Base-by-base conservation (phyloP, 1,139 yeast genomes). In the Saccharomycopsis hybrid region DNA sequence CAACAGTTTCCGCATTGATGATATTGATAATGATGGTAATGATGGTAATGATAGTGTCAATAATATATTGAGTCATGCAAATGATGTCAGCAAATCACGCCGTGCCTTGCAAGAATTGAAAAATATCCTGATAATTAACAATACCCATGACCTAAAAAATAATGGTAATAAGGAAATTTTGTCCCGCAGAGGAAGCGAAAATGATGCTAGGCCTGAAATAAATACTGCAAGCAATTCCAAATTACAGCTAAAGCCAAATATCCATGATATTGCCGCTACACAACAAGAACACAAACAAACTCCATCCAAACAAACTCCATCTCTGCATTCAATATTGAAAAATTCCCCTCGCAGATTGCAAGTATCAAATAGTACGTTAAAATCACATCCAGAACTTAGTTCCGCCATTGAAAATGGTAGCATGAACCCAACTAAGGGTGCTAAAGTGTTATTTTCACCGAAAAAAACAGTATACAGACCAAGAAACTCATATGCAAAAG, bases 381-480 rank as follows among this genome's bases (percentile, higher is more conserved):
- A 61, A 39, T 60, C 61, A n/a, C 68, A 64, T 50, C 74, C 73
- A 1, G 70, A 67, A 38, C 56, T 69, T 45, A 60, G 64, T 4
- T 54, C 62, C n/a, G 71, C 72, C 1, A 51, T 61, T 25, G 39
- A 9, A 5, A 58, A 62, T 38, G 70, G 69, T 1, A 63, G 62
- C 25, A 45, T 68, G 32, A 72, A 72, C 53, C 71, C 76, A 0
- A 67, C 71, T 2, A 71, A 69, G 54, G 70, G 68, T 11, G 72
- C 77, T 1, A 66, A 68, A 46, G 72, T 74, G 18, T 60, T 71
- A 29, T 72, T 77, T 56, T 74, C 78, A 29, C 76, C 76, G 57
- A 65, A 55, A 64, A 67, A 58, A 57, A 63, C 30, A 54, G 9
- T 41, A 50, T 18, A 32, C 28, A 13, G 47, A 48, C 24, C 43